Evolutionary conservation across 371 early-diverging fungal genomes (phyloP).

Genomic region (Chytridium lagenaria): DNA sequence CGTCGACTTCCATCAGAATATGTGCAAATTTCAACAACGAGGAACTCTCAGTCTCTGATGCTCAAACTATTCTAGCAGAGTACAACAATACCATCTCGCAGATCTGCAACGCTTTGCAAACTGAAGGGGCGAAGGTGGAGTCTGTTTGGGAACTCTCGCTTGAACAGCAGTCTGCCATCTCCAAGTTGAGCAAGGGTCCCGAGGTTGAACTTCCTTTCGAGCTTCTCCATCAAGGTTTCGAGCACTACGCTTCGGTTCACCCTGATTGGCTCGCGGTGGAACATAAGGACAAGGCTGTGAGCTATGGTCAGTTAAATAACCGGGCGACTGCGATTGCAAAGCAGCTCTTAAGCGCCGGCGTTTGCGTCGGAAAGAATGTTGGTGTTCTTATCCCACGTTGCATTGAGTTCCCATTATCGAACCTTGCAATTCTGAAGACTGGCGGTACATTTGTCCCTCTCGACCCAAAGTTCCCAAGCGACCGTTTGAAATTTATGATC

Average conservation of each 20-base stretch:
- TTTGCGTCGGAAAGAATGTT: too few species aligned
- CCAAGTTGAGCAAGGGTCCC: not conserved
- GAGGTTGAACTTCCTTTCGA: not conserved
- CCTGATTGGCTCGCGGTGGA: slow-evolving; percentile 13
- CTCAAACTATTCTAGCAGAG: not conserved
- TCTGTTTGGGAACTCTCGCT: not conserved
- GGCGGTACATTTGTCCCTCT: too few species aligned
- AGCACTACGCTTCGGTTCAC: not conserved
- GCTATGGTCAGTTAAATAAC: slow-evolving; percentile 24
- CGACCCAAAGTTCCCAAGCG: too few species aligned
- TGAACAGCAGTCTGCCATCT: not conserved
- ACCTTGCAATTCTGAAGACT: too few species aligned
- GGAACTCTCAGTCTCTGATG: not conserved
- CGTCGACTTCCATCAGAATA: not conserved
- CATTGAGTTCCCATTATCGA: too few species aligned
- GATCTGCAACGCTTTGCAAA: not conserved
- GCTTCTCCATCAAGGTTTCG: slow-evolving; percentile 7
- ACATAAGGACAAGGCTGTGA: not conserved
- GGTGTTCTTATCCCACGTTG: too few species aligned
- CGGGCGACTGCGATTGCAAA: too few species aligned
- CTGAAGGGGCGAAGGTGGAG: not conserved
- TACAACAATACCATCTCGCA: not conserved
- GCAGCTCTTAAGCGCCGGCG: too few species aligned
- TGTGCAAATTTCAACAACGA: not conserved
- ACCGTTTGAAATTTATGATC: too few species aligned